Base-by-base conservation (phyloP, 2,329 filamentous ascomycete species). In the Clathrospora elynae region DNA sequence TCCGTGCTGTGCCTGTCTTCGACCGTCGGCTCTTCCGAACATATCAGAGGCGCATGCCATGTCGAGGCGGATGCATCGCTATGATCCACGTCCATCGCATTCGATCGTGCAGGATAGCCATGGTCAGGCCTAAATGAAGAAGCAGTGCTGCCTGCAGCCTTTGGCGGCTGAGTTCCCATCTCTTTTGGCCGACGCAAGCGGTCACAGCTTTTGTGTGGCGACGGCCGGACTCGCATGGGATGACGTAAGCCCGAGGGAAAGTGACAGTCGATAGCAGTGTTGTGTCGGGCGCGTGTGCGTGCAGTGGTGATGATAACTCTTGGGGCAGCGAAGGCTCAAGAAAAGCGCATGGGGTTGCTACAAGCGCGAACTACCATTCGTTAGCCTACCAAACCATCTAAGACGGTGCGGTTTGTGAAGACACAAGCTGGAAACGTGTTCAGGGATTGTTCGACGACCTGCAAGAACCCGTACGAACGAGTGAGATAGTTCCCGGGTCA, bases 371-470 rank as follows among this genome's bases (percentile, higher is more conserved):
- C 67, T 70, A 57, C 43, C 54, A 68, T 57, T 55, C 45, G 64
- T 71, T 55, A 71, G 67, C 62, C 46, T 33, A 56, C 57, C 59
- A 68, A 64, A 67, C 60, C 55, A 56, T 64, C 58, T 59, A 67
- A 68, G 62, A 66, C 57, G 55, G 46, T 31, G 54, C 53, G 44
- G 66, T 68, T 70, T 70, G 68, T 51, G n/a, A 59, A 59, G 55
- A 66, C 64, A 64, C 65, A 69, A 64, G 61, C 60, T 55, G 57
- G 57, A 60, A 62, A 68, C 64, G 68, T 68, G 67, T 69, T 62
- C 59, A 50, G 51, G 47, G 52, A 52, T 36, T 58, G 67, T 68
- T 69, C 68, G 65, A 66, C 61, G 52, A 50, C 49, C 42, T 36
- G 53, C 61, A 57, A 57, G 47, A 52, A 54, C 41, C 55, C 39